phyloP scores from a whole-genome alignment of 192 early-diverging fungal species.

The Cetraspora pellucida region DNA sequence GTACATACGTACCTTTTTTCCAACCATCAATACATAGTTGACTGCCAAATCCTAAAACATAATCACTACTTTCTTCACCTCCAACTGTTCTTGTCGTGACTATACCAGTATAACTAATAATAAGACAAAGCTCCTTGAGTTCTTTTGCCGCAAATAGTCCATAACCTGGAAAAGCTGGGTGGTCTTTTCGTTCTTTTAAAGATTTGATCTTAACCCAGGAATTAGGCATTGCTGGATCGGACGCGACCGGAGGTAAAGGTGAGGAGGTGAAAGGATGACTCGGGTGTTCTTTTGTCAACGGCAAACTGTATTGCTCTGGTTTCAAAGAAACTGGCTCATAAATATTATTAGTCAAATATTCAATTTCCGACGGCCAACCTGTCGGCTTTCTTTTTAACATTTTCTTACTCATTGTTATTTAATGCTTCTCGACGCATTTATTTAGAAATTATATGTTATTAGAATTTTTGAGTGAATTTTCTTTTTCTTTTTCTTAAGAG shows the following conservation, averaged over 20 bases:
- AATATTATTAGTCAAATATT: conserved; percentile 6
- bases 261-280: conserved; percentile 28
- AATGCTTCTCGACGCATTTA: background rate
- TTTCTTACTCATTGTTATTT: background rate
- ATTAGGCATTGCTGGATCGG: conserved; percentile 11
- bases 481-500: too few relatives aligned
- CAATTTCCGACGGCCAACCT: background rate
- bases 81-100: background rate
- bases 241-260: background rate
- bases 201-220: conserved; percentile 5
- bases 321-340: background rate
- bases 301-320: background rate
- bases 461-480: too few relatives aligned
- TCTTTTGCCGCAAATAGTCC: conserved; percentile 30
- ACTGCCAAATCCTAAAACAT: conserved; percentile 23
- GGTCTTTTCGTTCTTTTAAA: background rate
- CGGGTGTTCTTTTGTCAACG: background rate
- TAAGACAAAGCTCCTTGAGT: background rate
- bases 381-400: background rate
- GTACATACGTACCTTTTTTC: conserved; percentile 7
- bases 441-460: too few relatives aligned
- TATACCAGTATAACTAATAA: conserved; percentile 29
- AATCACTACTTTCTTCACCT: conserved; percentile 21
- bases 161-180: conserved; percentile 18
- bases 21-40: conserved; percentile 29